phyloP scores from a whole-genome alignment of 139 green algal species.

The Micromonas pusilla region DNA sequence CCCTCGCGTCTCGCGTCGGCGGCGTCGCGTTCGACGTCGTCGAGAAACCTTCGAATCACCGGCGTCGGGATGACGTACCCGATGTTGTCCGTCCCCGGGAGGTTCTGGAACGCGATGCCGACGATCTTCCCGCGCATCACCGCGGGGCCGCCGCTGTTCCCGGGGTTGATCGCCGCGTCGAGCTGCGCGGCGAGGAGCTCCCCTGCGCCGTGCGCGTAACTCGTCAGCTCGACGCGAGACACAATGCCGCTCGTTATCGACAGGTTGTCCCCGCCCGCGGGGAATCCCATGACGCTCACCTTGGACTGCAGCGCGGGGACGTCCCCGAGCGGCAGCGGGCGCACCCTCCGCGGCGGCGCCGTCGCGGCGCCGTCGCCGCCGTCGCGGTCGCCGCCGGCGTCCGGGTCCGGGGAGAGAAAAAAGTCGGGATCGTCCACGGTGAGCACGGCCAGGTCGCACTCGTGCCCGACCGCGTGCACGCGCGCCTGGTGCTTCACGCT shows the following conservation, averaged over 20 bases:
- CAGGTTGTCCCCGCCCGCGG: conserved; percentile 83
- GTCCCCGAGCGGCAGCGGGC: conserved; percentile 12
- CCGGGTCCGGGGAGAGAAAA: too few species aligned
- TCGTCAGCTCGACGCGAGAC: conserved; percentile 83
- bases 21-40: conserved; percentile 32
- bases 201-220: conserved; percentile 81
- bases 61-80: conserved; percentile 58
- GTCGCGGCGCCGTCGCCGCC: too few species aligned
- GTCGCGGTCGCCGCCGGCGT: too few species aligned
- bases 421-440: conserved; percentile 34
- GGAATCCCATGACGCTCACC: conserved; percentile 81
- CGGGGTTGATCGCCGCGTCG: conserved; percentile 56
- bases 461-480: conserved; percentile 62
- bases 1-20: too few species aligned
- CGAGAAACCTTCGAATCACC: conserved; percentile 38
- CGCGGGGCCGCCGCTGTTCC: conserved; percentile 74
- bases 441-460: conserved; percentile 43
- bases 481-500: conserved; percentile 37
- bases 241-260: conserved; percentile 70
- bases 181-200: conserved; percentile 79
- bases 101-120: conserved; percentile 90
- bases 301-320: conserved; percentile 51
- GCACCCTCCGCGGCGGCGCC: too few species aligned
- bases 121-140: conserved; percentile 80
- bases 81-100: conserved; percentile 76